These are phyloP conservation scores for Aspergillus campestris DNA, from an alignment of 495 filamentous ascomycete species.

Conservation along the genomic window DNA sequence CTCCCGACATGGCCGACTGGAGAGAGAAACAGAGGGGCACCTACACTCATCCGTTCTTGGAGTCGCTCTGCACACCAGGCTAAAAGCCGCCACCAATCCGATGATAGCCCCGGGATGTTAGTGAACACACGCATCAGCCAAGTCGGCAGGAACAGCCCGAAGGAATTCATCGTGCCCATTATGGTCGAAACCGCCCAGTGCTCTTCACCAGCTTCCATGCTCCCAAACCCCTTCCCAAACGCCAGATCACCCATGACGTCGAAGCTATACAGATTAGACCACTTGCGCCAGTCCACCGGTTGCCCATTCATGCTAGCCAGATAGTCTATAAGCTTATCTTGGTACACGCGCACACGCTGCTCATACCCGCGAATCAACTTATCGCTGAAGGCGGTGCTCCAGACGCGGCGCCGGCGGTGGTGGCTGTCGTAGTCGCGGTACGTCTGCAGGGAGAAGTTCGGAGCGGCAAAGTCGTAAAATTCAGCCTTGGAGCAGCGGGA, in stretches of 20 bases:
- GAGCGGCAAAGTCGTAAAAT: constrained; percentile 27
- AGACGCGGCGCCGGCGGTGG: constrained; percentile 23
- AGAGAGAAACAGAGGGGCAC: not conserved
- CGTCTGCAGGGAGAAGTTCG: constrained; percentile 26
- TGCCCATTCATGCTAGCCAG: constrained; percentile 7
- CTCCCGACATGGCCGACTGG: no score
- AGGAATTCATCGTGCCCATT: constrained; percentile 13
- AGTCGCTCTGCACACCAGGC: constrained; percentile 13
- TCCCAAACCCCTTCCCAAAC: constrained; percentile 37
- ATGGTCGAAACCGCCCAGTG: constrained; percentile 24
- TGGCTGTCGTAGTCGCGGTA: constrained; percentile 23
- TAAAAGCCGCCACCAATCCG: constrained; percentile 26
- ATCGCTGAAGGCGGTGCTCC: constrained; percentile 28
- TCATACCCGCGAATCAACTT: constrained; percentile 27
- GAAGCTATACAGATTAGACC: constrained; percentile 40
- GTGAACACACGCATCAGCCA: constrained; percentile 27
- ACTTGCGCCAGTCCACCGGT: constrained; percentile 28
- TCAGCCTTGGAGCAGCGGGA: constrained; percentile 26
- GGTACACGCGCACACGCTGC: constrained; percentile 13
- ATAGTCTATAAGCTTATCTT: constrained; percentile 13
- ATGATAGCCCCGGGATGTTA: constrained; percentile 16
- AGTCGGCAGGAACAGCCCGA: constrained; percentile 24
- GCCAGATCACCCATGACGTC: constrained; percentile 45
- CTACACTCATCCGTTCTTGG: constrained; percentile 10
- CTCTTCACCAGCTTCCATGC: constrained; percentile 25